These are phyloP conservation scores for Elongisporangium anandrum DNA, from an alignment of 352 stramenopile species.

Conservation along the genomic window DNA sequence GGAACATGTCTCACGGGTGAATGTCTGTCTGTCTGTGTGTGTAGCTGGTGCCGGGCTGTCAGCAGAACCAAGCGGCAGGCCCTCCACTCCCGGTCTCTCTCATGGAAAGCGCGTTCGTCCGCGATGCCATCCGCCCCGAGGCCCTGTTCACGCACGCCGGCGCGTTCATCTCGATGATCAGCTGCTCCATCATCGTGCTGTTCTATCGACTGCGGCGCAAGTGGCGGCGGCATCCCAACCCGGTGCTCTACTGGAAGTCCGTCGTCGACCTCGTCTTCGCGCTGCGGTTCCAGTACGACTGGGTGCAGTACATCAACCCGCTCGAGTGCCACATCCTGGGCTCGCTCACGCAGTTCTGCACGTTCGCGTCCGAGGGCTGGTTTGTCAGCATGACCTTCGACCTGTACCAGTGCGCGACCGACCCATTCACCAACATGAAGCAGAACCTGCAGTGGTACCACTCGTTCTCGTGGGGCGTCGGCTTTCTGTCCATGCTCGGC, in stretches of 20 bases:
- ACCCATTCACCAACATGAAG: constrained; percentile 84
- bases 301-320: constrained; percentile 48
- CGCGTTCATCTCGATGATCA: constrained; percentile 69
- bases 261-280: constrained; percentile 71
- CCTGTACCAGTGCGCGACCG: constrained; percentile 80
- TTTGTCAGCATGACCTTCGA: constrained; percentile 87
- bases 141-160: constrained; percentile 57
- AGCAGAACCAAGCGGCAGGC: background rate
- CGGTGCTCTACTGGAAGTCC: constrained; percentile 80
- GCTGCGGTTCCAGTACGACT: constrained; percentile 66
- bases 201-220: constrained; percentile 62
- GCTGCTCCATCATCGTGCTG: constrained; percentile 68
- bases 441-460: constrained; percentile 72
- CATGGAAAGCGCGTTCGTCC: background rate
- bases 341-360: constrained; percentile 69
- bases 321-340: constrained; percentile 51
- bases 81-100: constrained; percentile 1
- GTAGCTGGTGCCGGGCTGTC: background rate
- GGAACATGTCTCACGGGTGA: background rate
- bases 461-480: constrained; percentile 66
- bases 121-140: constrained; percentile 18
- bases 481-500: constrained; percentile 37
- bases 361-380: constrained; percentile 82
- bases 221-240: constrained; percentile 77
- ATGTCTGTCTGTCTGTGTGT: background rate